Percentiles rank a stretch among this genome's conserved stretches.
phyloP scores from a whole-genome alignment of 768 basidiomycete species.

The Leucocoprinus birnbaumii region DNA sequence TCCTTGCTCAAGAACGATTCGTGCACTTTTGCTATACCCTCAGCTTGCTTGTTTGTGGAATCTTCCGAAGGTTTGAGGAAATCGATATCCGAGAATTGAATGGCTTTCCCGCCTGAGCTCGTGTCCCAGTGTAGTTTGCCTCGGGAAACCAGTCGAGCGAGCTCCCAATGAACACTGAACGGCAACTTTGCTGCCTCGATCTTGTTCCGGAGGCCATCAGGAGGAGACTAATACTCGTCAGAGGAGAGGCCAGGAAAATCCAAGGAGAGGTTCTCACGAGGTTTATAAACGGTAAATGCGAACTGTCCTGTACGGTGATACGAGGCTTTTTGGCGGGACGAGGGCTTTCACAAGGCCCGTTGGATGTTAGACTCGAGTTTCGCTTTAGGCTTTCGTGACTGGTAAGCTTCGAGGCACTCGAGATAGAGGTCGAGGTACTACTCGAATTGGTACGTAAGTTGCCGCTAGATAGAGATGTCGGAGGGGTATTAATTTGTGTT shows the following conservation, averaged over 20 bases:
- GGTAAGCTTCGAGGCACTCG: neutral
- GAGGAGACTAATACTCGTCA: slow-evolving; percentile 18
- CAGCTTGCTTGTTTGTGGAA: neutral
- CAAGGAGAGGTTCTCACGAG: neutral
- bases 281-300: too few species aligned
- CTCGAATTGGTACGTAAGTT: neutral
- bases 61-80: neutral
- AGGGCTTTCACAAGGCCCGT: neutral
- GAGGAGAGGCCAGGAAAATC: neutral
- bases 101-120: slow-evolving; percentile 22
- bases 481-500: neutral
- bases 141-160: slow-evolving; percentile 38
- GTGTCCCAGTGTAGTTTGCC: slow-evolving; percentile 22
- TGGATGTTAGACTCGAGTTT: neutral
- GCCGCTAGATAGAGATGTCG: neutral
- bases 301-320: too few species aligned
- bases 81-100: slow-evolving; percentile 25
- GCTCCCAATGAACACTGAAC: slow-evolving; percentile 52
- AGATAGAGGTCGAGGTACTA: neutral
- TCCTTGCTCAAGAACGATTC: neutral
- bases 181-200: slow-evolving; percentile 30
- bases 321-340: neutral
- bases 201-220: slow-evolving; percentile 15
- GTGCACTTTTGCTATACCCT: neutral
- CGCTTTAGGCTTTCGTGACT: neutral